Conservation (phyloP, 2,329 filamentous ascomycete species). For the Penicillium brasilianum region DNA sequence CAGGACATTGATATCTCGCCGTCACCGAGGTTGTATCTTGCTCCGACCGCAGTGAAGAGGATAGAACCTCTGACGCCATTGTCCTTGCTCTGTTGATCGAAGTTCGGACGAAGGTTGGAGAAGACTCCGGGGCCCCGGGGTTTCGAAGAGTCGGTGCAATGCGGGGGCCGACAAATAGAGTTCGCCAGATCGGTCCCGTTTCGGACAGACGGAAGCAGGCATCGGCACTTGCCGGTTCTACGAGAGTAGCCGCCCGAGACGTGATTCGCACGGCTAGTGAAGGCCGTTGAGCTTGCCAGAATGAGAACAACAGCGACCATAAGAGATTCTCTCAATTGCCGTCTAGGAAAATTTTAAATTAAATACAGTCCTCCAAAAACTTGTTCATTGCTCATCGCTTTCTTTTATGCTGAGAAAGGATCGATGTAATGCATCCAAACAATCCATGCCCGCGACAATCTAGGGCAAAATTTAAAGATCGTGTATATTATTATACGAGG, state of each 20-base stretch:
- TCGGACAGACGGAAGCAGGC: neutral
- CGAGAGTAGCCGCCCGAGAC: neutral
- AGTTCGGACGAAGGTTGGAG: neutral
- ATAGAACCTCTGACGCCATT: neutral
- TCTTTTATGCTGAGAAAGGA: too few species aligned
- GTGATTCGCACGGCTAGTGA: neutral
- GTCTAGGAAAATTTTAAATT: neutral
- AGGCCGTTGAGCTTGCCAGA: neutral
- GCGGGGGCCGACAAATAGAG: conserved; percentile 9
- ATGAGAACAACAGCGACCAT: neutral
- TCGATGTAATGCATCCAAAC: too few species aligned
- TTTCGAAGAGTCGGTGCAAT: conserved; percentile 1
- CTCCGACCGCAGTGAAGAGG: neutral
- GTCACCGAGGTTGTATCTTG: neutral
- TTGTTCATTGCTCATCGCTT: neutral
- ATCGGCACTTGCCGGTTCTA: neutral
- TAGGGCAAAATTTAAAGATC: neutral
- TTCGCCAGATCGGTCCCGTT: neutral
- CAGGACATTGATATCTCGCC: conserved; percentile 34
- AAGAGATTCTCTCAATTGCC: neutral
- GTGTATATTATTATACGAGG: neutral
- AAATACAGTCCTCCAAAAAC: neutral
- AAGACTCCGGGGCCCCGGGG: neutral
- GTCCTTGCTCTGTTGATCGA: neutral
- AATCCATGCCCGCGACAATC: neutral